phyloP scores from a whole-genome alignment of 257 asterid genomes.

The Ilex asprella region DNA sequence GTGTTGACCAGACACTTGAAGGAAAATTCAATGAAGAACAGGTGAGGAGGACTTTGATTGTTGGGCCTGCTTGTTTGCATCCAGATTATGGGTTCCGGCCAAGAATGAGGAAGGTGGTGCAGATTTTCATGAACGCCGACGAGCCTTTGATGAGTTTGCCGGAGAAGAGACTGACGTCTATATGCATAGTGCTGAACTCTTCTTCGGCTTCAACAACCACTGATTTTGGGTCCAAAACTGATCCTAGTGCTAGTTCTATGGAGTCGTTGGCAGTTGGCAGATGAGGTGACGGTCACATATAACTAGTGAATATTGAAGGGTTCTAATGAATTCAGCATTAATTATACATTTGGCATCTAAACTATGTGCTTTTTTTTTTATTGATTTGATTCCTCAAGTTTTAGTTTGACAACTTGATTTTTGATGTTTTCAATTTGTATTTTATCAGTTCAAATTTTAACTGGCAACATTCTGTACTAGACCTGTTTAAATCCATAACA shows the following conservation, averaged over 20 bases:
- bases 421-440: no score
- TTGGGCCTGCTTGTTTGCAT: slow-evolving; percentile 60
- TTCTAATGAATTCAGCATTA: no score
- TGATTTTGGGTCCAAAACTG: slow-evolving; percentile 4
- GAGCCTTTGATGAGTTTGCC: slow-evolving; percentile 55
- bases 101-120: slow-evolving; percentile 55
- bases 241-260: not conserved
- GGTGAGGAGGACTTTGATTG: slow-evolving; percentile 34
- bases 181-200: slow-evolving; percentile 41
- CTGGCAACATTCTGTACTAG: no score
- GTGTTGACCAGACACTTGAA: slow-evolving; percentile 9
- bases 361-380: no score
- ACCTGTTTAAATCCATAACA: no score
- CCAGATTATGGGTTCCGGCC: slow-evolving; percentile 57
- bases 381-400: no score
- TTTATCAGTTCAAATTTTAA: no score
- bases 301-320: no score
- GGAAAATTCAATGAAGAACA: slow-evolving; percentile 35
- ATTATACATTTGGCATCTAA: no score
- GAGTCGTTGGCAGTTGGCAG: not conserved
- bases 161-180: slow-evolving; percentile 29
- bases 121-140: slow-evolving; percentile 32
- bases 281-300: not conserved
- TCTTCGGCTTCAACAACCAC: slow-evolving; percentile 20
- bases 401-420: no score